Conservation (phyloP, 1,284 basidiomycete species). For the Boletus albobrunnescens region DNA sequence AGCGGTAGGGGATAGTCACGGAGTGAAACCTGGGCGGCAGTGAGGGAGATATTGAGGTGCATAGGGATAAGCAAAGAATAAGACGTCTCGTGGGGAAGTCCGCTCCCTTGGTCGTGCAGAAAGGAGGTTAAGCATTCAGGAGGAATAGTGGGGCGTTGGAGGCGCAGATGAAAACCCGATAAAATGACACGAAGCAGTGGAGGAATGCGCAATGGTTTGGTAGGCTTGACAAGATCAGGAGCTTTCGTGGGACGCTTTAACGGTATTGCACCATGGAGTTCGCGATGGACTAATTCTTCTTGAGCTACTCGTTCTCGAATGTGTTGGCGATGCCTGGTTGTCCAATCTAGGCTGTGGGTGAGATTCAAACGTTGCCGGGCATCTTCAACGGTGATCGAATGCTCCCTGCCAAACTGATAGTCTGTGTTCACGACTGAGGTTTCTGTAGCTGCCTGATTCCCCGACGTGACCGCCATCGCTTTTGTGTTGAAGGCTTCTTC, state of each 20-base stretch:
- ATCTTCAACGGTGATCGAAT: conserved; percentile 67
- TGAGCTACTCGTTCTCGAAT: conserved; percentile 33
- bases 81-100: conserved; percentile 65
- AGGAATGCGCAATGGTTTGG: conserved; percentile 45
- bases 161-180: conserved; percentile 53
- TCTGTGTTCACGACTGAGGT: conserved; percentile 30
- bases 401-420: conserved; percentile 57
- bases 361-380: conserved; percentile 72
- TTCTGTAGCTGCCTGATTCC: conserved; percentile 24
- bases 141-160: conserved; percentile 67
- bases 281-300: conserved; percentile 35
- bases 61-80: conserved; percentile 86
- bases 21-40: conserved; percentile 59
- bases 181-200: conserved; percentile 76
- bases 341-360: conserved; percentile 82
- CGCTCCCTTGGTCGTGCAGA: conserved; percentile 65
- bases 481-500: conserved; percentile 83
- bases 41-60: conserved; percentile 71
- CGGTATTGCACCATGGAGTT: conserved; percentile 31
- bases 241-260: conserved; percentile 29
- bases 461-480: conserved; percentile 56
- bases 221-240: conserved; percentile 36
- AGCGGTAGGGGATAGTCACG: conserved; percentile 82
- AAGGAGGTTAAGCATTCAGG: conserved; percentile 60
- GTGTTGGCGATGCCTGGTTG: conserved; percentile 45